Base-by-base conservation (phyloP, 2,329 filamentous ascomycete genomes). In the Taxawa tesnikishii region DNA sequence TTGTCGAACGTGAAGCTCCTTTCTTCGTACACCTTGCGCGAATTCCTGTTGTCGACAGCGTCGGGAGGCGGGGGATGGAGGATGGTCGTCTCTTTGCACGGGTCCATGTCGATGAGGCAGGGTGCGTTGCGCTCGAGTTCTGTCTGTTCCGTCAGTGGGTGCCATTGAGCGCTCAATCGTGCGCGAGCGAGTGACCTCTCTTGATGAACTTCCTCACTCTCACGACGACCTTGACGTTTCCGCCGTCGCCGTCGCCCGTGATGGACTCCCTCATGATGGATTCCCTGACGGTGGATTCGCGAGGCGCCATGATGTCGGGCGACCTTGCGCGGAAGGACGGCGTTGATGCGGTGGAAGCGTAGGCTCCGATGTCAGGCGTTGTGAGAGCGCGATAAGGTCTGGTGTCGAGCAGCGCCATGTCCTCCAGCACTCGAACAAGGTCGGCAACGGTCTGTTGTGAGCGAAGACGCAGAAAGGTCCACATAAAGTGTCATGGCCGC, bases 1-100 rank as follows among this genome's bases (percentile, higher is more conserved):
- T 85, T 93, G 64, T 98, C 90, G 54, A 98, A 98, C 2, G 83
- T 87, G 51, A 98, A 98, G 0, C 68, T 72, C 60, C 92, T 94
- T 51, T 94, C 83, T 50, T 94, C 85, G 34, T 81, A 64, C 6
- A 80, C 65, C 54, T 80, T 88, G 40, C 83, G 75, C 24, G 73
- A 71, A 55, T 76, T 79, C 21, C 45, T 48, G 13, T 36, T 31
- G 19, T 51, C 47, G 4, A 49, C 44, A 3, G 38, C 28, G 8
- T 37, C 35, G 9, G 48, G 25, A n/a, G 40, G 39, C 1, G 87
- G 85, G 3, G 79, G 73, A 27, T 76, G 67, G 4, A 98, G 70
- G 1, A 73, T 92, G 2, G 90, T 98, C 53, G 73, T 72, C 59
- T 98, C 84, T 2, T 79, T 85, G 19, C 72, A 62, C 14, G 88